phyloP scores from a whole-genome alignment of 129 eudicot species.

The Sambucus nigra region DNA sequence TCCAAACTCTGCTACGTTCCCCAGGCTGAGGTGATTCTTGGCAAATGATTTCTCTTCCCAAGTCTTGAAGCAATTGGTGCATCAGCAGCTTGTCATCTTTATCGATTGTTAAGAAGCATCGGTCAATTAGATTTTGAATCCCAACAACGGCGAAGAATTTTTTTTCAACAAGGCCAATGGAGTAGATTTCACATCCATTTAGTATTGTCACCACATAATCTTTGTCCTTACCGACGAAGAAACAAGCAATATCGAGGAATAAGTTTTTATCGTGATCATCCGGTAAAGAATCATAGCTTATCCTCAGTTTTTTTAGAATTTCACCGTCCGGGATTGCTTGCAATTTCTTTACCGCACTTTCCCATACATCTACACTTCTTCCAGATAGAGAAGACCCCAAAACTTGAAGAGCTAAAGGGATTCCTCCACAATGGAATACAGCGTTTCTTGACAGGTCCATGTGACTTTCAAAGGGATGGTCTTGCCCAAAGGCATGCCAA shows the following conservation, averaged over 20 bases:
- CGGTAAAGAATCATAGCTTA: conserved; percentile 12
- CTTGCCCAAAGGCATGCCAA: conserved; percentile 31
- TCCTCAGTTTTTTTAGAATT: neutral
- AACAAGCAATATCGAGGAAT: conserved; percentile 35
- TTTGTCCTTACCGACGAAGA: conserved; percentile 24
- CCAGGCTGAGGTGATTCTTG: conserved; percentile 26
- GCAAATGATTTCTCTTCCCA: conserved; percentile 17
- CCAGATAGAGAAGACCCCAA: conserved; percentile 28
- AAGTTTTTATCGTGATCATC: conserved; percentile 16
- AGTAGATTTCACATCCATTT: conserved; percentile 3
- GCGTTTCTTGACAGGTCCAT: conserved; percentile 17
- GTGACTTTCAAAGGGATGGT: conserved; percentile 19
- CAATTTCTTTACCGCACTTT: conserved; percentile 17
- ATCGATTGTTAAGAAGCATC: conserved; percentile 19
- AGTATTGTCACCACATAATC: conserved; percentile 15
- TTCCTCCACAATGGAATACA: conserved; percentile 21
- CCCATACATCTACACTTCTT: conserved; percentile 26
- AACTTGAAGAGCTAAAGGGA: conserved; percentile 14
- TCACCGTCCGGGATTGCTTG: conserved; percentile 9
- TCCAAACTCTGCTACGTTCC: conserved; percentile 23
- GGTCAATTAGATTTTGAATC: conserved; percentile 19
- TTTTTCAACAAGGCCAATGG: conserved; percentile 7
- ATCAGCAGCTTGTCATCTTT: conserved; percentile 16
- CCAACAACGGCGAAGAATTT: conserved; percentile 15
- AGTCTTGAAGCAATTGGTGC: conserved; percentile 19